phyloP scores from a whole-genome alignment of 495 filamentous ascomycete species.

The Talaromyces borbonicus region DNA sequence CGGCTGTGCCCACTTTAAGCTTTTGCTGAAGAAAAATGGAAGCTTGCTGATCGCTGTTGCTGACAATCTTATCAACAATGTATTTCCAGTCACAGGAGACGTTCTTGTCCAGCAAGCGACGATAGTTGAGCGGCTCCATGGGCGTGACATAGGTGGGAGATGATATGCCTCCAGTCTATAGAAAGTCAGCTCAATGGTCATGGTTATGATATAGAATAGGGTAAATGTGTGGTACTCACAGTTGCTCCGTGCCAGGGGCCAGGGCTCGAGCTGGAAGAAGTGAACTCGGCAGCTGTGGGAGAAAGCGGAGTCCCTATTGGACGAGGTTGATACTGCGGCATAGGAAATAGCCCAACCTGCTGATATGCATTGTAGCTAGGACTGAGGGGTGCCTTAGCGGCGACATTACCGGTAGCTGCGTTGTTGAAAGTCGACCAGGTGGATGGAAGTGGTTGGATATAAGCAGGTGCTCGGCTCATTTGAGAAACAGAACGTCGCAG shows the following conservation, averaged over 20 bases:
- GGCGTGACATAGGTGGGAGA: conserved; percentile 72
- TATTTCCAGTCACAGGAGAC: conserved; percentile 99
- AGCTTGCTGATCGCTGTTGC: conserved; percentile 97
- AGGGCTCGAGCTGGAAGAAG: conserved; percentile 28
- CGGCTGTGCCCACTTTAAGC: conserved; percentile 88
- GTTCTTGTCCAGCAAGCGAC: conserved; percentile 88
- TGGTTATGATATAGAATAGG: too few species aligned
- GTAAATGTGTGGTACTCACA: conserved; percentile 37
- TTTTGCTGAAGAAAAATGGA: conserved; percentile 99
- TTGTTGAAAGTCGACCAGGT: conserved; percentile 27
- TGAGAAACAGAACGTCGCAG: conserved; percentile 31
- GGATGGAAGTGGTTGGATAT: conserved; percentile 20
- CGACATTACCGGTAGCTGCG: conserved; percentile 15
- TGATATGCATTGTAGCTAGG: conserved; percentile 31
- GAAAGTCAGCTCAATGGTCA: conserved; percentile 10
- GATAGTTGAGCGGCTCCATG: conserved; percentile 92
- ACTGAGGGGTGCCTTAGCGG: conserved; percentile 22
- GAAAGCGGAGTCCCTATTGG: conserved; percentile 75
- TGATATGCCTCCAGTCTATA: conserved; percentile 37
- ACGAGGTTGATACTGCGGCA: conserved; percentile 53
- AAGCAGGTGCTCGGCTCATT: conserved; percentile 27
- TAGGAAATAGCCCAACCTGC: conserved; percentile 41
- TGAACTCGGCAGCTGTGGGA: conserved; percentile 77
- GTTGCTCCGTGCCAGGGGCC: conserved; percentile 39
- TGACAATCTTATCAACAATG: conserved; percentile 98